Evolutionary conservation across 176 grass and related monocot genomes (phyloP).

Genomic region (Eremochloa ophiuroides): DNA sequence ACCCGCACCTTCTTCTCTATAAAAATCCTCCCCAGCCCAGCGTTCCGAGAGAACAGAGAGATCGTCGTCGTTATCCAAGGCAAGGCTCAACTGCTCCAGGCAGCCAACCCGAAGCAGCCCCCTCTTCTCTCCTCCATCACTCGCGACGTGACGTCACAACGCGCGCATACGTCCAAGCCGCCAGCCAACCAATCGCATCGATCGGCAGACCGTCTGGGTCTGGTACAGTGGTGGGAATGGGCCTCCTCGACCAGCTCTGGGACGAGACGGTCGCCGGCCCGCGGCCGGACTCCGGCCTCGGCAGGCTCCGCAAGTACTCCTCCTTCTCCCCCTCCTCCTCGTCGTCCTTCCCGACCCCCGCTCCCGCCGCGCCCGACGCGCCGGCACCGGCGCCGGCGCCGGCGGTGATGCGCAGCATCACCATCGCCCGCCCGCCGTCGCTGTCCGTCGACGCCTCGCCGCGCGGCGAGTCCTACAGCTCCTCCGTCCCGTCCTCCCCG

Average conservation of each 20-base stretch:
- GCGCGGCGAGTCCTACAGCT: conserved; percentile 25
- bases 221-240: conserved; percentile 16
- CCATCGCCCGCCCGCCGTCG: conserved; percentile 41
- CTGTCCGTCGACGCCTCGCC: conserved; percentile 26
- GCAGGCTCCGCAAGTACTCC: conserved; percentile 66
- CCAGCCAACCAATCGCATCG: background rate
- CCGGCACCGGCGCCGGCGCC: background rate
- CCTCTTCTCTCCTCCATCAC: background rate
- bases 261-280: conserved; percentile 91
- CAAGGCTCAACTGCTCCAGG: background rate
- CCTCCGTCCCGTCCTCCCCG: conserved; percentile 55
- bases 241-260: conserved; percentile 83
- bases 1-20: background rate
- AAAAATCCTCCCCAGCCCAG: conserved; percentile 3
- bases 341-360: conserved; percentile 27
- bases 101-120: background rate
- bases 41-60: background rate
- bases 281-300: conserved; percentile 64
- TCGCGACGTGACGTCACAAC: background rate
- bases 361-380: background rate
- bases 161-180: background rate
- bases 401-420: conserved; percentile 55
- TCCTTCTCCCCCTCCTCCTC: conserved; percentile 54
- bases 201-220: background rate
- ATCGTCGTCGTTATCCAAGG: conserved; percentile 8